Evolutionary conservation across 176 grass and related monocot species (phyloP), one percentile per base, ranked within the genome.

Genomic region (Zoysia pacifica): DNA sequence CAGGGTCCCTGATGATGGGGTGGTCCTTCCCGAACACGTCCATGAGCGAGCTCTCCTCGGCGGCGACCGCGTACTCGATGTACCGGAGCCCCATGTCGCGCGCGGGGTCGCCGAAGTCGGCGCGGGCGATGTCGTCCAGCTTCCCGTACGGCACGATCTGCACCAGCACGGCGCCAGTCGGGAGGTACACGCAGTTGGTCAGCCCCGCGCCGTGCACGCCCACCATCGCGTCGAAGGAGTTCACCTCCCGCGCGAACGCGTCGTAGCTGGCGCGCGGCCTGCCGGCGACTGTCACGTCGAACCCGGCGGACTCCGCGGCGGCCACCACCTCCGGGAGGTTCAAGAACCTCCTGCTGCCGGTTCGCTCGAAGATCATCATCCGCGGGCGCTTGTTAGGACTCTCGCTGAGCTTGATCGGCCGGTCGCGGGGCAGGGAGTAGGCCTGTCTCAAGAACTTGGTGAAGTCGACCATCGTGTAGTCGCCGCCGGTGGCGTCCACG

Each of bases 1-100:
- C 12, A 15, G 88, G 91, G 41, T 88, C 85, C 75, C 67, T 90
- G 73, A 93, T 61, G 36, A 90, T 68, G 54, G 88, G 87, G 64
- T 93, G 91, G 46, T 93, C 91, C 82, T 75, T 88, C 8, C 91
- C 85, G 46, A 88, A 83, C 50, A 52, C 53, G 51, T 83, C 75
- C 79, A 83, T 83, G 69, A 93, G 84, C 42, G 91, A 86, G 78
- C 91, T 93, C 83, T 93, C 85, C 18, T 93, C 82, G 55, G 88
- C 85, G 37, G 37, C 51, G 41, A 90, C 55, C 81, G 46, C 28
- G 82, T 91, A 88, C 75, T 93, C 79, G 79, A 93, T 19, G 77
- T 90, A 91, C 35, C 86, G 83, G 44, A 93, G 80, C 19, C 84
- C 49, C 91, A 93, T 93, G 86, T 93, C 88, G 36, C 43, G 69